Evolutionary conservation across 1,284 basidiomycete species (phyloP).

Genomic region (Sparassis latifolia): DNA sequence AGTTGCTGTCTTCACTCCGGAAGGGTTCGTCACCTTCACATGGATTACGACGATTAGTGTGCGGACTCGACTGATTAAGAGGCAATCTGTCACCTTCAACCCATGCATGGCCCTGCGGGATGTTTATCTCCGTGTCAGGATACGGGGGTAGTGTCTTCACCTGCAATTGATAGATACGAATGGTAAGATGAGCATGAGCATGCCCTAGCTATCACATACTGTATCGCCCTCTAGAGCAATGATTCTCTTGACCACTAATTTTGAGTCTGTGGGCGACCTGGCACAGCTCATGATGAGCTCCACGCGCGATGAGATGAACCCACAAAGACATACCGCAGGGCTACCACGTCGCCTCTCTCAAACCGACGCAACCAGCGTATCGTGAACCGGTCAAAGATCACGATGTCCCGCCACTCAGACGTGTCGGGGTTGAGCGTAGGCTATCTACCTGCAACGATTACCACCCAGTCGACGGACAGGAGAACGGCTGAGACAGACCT

Average conservation of each 20-base stretch:
- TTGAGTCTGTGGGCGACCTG: constrained; percentile 57
- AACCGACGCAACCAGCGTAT: constrained; percentile 32
- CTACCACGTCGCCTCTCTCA: constrained; percentile 59
- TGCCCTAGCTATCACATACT: constrained; percentile 19
- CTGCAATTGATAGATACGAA: constrained; percentile 12
- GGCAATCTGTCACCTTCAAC: constrained; percentile 48
- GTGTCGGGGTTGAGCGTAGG: constrained; percentile 72
- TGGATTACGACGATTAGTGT: not conserved
- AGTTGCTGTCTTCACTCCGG: constrained; percentile 66
- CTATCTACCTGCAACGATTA: constrained; percentile 36
- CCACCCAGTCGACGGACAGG: not conserved
- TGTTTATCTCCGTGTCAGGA: constrained; percentile 43
- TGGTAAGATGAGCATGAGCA: not conserved
- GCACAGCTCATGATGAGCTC: not conserved
- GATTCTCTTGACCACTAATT: constrained; percentile 60
- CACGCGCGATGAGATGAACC: not conserved
- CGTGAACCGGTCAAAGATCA: constrained; percentile 52
- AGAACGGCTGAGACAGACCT: constrained; percentile 37
- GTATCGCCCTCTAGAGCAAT: constrained; percentile 57
- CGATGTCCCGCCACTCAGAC: constrained; percentile 54
- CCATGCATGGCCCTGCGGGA: constrained; percentile 66
- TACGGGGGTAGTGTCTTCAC: constrained; percentile 68
- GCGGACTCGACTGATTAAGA: not conserved
- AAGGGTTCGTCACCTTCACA: constrained; percentile 55
- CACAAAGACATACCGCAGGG: constrained; percentile 38